These are phyloP conservation scores for Moniliophthora roreri DNA, from an alignment of 1,284 basidiomycete species.

Conservation along the genomic window DNA sequence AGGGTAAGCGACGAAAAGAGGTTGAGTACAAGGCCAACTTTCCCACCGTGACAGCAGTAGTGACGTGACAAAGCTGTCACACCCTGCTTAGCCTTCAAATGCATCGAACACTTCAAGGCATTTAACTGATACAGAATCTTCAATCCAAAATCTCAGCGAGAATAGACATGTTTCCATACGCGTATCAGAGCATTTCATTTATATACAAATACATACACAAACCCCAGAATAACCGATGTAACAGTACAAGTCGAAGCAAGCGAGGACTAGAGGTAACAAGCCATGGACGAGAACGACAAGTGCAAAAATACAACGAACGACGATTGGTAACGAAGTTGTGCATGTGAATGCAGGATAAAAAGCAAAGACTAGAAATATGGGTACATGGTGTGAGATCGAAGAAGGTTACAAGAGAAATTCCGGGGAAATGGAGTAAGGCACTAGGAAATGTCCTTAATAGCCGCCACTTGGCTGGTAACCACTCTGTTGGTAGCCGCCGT, in stretches of 20 bases:
- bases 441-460: constrained; percentile 11
- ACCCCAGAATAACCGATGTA: constrained; percentile 24
- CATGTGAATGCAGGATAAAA: neutral
- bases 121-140: too few relatives aligned
- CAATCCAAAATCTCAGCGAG: too few relatives aligned
- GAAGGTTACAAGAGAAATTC: constrained; percentile 1
- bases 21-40: too few relatives aligned
- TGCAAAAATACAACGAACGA: constrained; percentile 28
- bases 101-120: too few relatives aligned
- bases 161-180: too few relatives aligned
- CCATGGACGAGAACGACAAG: constrained; percentile 38
- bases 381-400: neutral
- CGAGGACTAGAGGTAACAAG: constrained; percentile 31
- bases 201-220: constrained; percentile 21
- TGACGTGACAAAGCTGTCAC: too few relatives aligned
- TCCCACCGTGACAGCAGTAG: too few relatives aligned
- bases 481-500: constrained; percentile 26
- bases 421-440: neutral
- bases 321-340: constrained; percentile 29
- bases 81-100: too few relatives aligned
- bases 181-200: neutral
- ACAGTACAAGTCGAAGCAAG: constrained; percentile 42
- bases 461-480: constrained; percentile 19
- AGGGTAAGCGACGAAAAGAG: too few relatives aligned
- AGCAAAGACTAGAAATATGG: constrained; percentile 1